Base-by-base conservation (phyloP, 768 basidiomycete species). In the Lactifluus echinatus region DNA sequence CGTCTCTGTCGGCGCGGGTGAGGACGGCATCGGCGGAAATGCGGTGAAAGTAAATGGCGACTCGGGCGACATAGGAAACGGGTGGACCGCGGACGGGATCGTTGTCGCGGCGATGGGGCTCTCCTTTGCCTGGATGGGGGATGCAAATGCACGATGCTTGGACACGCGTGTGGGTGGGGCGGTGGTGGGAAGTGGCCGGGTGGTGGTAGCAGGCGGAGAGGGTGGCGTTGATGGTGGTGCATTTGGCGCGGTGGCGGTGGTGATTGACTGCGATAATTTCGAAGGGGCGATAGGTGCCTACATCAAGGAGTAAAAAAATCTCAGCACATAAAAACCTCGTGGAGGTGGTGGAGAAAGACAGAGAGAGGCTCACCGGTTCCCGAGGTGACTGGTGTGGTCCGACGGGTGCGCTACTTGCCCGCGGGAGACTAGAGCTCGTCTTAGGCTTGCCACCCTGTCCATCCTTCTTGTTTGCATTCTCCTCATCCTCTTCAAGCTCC, bases 401-500 rank as follows among this genome's bases (percentile, higher is more conserved):
- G 56, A 31, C 58, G 21, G 54, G 67, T 7, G 56, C 60, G 50
- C 62, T 63, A n/a, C 37, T 63, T 26, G 62, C 40, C 6, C 64
- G 53, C 52, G 68, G 24, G 67, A 53, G 21, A 64, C 64, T 36
- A 4, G 40, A 31, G 64, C 53, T 63, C 61, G 52, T 57, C 65
- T 55, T 52, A 63, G 53, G 65, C 58, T 60, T 65, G 58, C 45
- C 61, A 66, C 60, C 57, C 66, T 64, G 55, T 64, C 63, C 61
- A 67, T 67, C 36, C 43, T 50, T 66, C 67, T 61, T 58, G 50
- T 66, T 69, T 56, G 78, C 81, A 63, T 74, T 76, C 65, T 86
- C 84, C 60, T 87, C 85, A 60, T 88, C 85, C 56, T 89, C 88
- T 66, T 89, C 87, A 29, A 87, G 87, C 59, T 89, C 88, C 66